Percentiles rank a stretch among this genome's conserved stretches.
Evolutionary conservation across 2,329 filamentous ascomycete species (phyloP).

Genomic region (Epichloe sp.): DNA sequence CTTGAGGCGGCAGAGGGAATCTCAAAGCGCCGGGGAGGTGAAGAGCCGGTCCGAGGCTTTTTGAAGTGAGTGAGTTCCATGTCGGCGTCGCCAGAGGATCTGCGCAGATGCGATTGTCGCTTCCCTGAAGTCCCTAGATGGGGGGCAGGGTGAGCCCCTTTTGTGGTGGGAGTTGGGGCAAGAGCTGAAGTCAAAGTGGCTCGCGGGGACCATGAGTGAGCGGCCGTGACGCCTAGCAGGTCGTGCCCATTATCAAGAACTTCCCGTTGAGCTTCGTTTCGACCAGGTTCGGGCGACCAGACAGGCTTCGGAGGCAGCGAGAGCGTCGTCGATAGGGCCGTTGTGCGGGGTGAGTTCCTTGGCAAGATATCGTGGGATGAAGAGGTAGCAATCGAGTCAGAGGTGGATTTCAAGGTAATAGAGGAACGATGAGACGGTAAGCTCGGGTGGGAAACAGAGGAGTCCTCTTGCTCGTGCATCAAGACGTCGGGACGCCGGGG

Average conservation of each 20-base stretch:
- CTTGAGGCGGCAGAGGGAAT: conserved; percentile 20
- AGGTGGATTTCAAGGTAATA: neutral
- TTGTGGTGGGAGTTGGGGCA: neutral
- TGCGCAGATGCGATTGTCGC: conserved; percentile 12
- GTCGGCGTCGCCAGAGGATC: conserved; percentile 10
- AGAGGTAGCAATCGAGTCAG: conserved; percentile 7
- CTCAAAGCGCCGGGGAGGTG: conserved; percentile 31
- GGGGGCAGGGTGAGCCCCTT: neutral
- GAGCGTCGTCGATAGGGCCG: conserved; percentile 1
- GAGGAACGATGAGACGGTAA: neutral
- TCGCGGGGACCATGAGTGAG: neutral
- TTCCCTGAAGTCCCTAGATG: conserved; percentile 12
- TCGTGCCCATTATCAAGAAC: conserved; percentile 8
- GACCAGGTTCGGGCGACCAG: conserved; percentile 3
- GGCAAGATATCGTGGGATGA: neutral
- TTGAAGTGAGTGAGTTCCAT: conserved; percentile 29
- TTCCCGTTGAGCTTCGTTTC: conserved; percentile 6
- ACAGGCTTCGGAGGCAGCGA: conserved; percentile 1
- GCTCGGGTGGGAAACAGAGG: neutral
- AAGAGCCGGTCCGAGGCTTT: conserved; percentile 33
- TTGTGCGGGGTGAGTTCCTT: neutral
- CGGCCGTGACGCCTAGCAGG: conserved; percentile 6
- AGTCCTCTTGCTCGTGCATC: conserved; percentile 16
- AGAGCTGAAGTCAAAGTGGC: neutral
- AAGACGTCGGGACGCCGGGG: conserved; percentile 15